These are phyloP conservation scores for Gossypium sturtianum DNA, from an alignment of 345 rosid genomes.

Conservation along the genomic window DNA sequence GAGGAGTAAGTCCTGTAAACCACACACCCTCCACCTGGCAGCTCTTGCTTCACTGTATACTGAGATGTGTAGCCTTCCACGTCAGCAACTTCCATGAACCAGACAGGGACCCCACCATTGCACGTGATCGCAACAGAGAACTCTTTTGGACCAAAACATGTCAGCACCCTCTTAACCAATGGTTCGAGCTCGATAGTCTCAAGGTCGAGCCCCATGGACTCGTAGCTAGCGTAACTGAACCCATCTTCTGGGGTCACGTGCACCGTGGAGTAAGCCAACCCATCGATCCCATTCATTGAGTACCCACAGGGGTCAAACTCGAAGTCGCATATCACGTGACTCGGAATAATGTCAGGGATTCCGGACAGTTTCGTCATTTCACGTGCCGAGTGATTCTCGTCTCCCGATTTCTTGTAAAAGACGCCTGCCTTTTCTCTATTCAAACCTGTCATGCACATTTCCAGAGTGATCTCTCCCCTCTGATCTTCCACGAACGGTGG, in stretches of 20 bases:
- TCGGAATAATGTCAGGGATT: slow-evolving; percentile 50
- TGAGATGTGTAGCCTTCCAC: slow-evolving; percentile 40
- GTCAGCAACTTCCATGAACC: slow-evolving; percentile 17
- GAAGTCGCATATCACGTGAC: slow-evolving; percentile 57
- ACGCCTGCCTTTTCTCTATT: slow-evolving; percentile 45
- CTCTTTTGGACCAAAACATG: slow-evolving; percentile 52
- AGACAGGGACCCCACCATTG: background rate
- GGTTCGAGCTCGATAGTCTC: slow-evolving; percentile 27
- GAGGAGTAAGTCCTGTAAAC: slow-evolving; percentile 22
- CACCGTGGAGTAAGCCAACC: slow-evolving; percentile 46
- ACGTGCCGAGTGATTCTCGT: slow-evolving; percentile 14
- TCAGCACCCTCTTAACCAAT: slow-evolving; percentile 39
- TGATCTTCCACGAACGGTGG: background rate
- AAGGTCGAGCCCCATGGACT: slow-evolving; percentile 49
- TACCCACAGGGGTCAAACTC: slow-evolving; percentile 82
- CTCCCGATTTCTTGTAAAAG: slow-evolving; percentile 39
- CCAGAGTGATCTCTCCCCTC: slow-evolving; percentile 34
- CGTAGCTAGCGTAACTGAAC: slow-evolving; percentile 83
- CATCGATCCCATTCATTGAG: slow-evolving; percentile 69
- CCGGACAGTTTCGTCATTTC: slow-evolving; percentile 65
- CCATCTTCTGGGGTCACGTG: slow-evolving; percentile 87
- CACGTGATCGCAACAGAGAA: slow-evolving; percentile 54
- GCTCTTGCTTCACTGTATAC: slow-evolving; percentile 36
- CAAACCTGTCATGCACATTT: slow-evolving; percentile 82
- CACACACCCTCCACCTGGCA: slow-evolving; percentile 35